Conservation (phyloP, 1,284 basidiomycete species). For the Moniliella sp. region DNA sequence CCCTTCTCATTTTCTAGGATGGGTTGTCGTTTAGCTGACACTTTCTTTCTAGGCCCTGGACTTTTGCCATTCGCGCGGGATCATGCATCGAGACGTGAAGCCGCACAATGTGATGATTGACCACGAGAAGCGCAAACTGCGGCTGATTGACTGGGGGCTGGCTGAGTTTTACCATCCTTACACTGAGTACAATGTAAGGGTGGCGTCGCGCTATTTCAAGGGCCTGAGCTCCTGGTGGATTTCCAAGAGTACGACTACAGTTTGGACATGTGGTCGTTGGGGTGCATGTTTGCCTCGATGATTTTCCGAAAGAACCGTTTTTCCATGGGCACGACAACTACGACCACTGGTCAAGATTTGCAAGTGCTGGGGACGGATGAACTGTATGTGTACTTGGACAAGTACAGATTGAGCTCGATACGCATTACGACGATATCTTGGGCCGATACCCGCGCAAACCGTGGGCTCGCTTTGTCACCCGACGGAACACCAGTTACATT, state of each 20-base stretch:
- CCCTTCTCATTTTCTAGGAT: neutral
- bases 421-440: constrained; percentile 32
- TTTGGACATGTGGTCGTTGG: constrained; percentile 86
- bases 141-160: constrained; percentile 96
- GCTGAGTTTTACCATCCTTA: constrained; percentile 96
- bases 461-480: constrained; percentile 40
- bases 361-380: constrained; percentile 94
- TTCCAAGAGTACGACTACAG: constrained; percentile 89
- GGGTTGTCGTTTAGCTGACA: constrained; percentile 1
- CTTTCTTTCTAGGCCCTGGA: constrained; percentile 52
- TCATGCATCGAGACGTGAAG: constrained; percentile 97
- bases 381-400: constrained; percentile 46
- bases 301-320: constrained; percentile 96
- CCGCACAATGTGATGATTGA: constrained; percentile 99
- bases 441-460: constrained; percentile 60
- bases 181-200: constrained; percentile 92
- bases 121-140: constrained; percentile 78
- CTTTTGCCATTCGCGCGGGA: constrained; percentile 90
- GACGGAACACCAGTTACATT: constrained; percentile 81
- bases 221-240: constrained; percentile 84
- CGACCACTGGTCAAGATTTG: constrained; percentile 86
- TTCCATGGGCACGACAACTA: constrained; percentile 99
- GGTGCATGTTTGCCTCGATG: constrained; percentile 68
- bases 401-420: constrained; percentile 45
- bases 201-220: constrained; percentile 92